Percentiles rank a stretch among this genome's conserved stretches.
Conservation (phyloP, 345 rosid species). For the Melaleuca alternifolia region DNA sequence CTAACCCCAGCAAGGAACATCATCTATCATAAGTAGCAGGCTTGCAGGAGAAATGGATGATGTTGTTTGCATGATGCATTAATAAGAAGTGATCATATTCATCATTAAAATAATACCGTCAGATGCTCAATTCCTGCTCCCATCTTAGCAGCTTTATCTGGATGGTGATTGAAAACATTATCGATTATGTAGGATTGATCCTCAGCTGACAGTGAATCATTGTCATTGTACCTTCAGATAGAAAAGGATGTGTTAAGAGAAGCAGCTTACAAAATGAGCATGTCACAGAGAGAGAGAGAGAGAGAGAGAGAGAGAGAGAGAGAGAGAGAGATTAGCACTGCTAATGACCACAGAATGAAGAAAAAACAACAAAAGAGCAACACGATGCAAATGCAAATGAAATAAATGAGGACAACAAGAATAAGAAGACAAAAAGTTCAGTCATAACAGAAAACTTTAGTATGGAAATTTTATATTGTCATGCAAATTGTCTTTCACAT, state of each 20-base stretch:
- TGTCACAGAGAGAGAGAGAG: neutral
- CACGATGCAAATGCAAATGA: neutral
- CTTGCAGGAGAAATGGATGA: neutral
- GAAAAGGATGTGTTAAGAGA: neutral
- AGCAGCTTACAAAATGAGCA: neutral
- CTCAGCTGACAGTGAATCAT: slow-evolving; percentile 57
- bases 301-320: neutral
- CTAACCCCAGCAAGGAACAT: neutral
- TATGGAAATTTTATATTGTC: neutral
- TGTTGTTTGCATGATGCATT: neutral
- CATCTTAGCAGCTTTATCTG: slow-evolving; percentile 56
- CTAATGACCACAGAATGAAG: neutral
- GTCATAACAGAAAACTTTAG: neutral
- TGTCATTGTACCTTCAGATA: slow-evolving; percentile 64
- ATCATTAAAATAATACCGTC: slow-evolving; percentile 28
- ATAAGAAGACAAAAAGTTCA: neutral
- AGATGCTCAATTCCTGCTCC: slow-evolving; percentile 73
- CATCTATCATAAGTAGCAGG: neutral
- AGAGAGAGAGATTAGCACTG: neutral
- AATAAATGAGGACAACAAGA: neutral
- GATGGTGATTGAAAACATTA: slow-evolving; percentile 62
- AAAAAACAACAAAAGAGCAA: neutral
- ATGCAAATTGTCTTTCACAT: neutral
- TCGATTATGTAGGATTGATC: slow-evolving; percentile 58
- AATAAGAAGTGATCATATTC: neutral